Evolutionary conservation across 192 early-diverging fungal genomes (phyloP).

Genomic region (Dimargaris cristalligena): DNA sequence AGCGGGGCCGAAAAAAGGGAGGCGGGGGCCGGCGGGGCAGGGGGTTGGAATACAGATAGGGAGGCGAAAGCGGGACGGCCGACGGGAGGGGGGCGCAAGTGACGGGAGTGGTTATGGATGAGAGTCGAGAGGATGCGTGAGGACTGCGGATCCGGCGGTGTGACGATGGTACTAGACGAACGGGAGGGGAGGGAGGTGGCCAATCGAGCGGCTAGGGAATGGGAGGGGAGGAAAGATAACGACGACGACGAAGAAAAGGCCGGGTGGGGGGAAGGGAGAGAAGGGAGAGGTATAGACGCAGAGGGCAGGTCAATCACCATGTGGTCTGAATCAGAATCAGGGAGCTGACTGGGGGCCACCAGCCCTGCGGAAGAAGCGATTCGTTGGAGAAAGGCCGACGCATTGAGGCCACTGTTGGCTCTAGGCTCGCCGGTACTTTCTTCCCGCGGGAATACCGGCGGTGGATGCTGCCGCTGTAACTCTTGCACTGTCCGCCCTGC

Average conservation of each 20-base stretch:
- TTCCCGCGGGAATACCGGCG: background rate
- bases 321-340: slow-evolving; percentile 2
- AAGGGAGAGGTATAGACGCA: background rate
- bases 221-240: background rate
- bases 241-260: background rate
- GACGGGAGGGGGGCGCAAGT: background rate
- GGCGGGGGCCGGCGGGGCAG: background rate
- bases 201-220: too few relatives aligned
- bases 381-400: slow-evolving; percentile 5
- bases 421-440: background rate
- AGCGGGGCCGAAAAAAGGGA: background rate
- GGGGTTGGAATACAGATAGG: background rate
- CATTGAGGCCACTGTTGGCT: background rate
- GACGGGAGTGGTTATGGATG: background rate
- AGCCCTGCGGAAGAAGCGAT: slow-evolving; percentile 1
- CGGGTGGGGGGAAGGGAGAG: background rate
- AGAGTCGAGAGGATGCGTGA: background rate
- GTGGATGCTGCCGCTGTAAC: background rate
- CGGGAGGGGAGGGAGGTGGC: too few relatives aligned
- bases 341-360: background rate
- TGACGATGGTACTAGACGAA: too few relatives aligned
- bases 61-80: background rate
- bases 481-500: too few relatives aligned
- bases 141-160: background rate
- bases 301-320: slow-evolving; percentile 1